Percentiles rank a stretch among this genome's conserved stretches.
Conservation (phyloP, 1,139 yeast genomes). For the Suhomyces chickasaworum region DNA sequence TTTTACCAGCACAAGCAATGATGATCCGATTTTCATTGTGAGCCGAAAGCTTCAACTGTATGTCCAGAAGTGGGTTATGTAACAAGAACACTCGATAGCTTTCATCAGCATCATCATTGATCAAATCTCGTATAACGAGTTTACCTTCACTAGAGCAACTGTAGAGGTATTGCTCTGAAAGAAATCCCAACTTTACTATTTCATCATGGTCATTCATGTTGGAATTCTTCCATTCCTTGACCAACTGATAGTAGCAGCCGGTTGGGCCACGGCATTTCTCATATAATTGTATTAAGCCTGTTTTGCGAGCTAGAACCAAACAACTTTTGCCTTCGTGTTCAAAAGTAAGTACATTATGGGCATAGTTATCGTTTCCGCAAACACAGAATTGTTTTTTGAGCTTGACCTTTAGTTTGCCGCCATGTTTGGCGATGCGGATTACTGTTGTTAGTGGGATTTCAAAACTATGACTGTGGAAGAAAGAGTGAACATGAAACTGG, state of each 20-base stretch:
- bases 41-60: conserved; percentile 17
- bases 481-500: too few relatives aligned
- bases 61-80: conserved; percentile 39
- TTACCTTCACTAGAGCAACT: conserved; percentile 50
- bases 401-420: conserved; percentile 2
- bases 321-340: conserved; percentile 24
- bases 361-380: conserved; percentile 20
- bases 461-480: too few relatives aligned
- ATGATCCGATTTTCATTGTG: conserved; percentile 18
- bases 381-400: conserved; percentile 24
- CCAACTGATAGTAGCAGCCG: conserved; percentile 20
- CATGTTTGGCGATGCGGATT: conserved; percentile 13
- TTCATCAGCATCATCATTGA: conserved; percentile 41
- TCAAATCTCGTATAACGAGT: conserved; percentile 45
- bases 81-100: conserved; percentile 34
- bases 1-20: conserved; percentile 49
- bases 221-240: conserved; percentile 35
- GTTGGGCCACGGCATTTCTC: conserved; percentile 16
- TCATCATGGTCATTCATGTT: conserved; percentile 25
- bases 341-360: conserved; percentile 26
- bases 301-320: conserved; percentile 30
- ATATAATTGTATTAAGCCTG: conserved; percentile 37
- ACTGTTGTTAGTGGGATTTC: conserved; percentile 6
- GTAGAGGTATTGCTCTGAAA: conserved; percentile 36
- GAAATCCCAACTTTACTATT: conserved; percentile 35